Base-by-base conservation (phyloP, 2,329 filamentous ascomycete genomes). In the Xylariaceae sp. region DNA sequence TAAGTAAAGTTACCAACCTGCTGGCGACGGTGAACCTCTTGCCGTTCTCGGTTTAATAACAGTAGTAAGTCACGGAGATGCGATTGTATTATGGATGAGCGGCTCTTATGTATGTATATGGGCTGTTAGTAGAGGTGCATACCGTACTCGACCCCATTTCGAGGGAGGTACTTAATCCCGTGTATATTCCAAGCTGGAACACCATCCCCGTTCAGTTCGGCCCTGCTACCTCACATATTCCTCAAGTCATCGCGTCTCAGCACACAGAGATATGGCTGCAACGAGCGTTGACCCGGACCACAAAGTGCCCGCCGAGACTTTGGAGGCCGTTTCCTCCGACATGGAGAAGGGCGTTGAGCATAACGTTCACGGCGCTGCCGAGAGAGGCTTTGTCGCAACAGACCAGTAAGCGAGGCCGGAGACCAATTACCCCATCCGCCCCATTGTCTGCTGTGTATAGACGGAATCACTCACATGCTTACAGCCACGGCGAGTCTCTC, bases 401-500 rank as follows among this genome's bases (percentile, higher is more conserved):
- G 76, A 80, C 54, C 68, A 72, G 73, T 77, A 55, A 67, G 64
- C 30, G 29, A 50, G 12, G 3, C 13, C 30, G 2, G 6, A 18
- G 9, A 19, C 13, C 18, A 22, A n/a, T n/a, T 21, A 43, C 13
- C 13, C 32, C 13, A 34, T 10, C 32, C 32, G 32, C 26, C 26
- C 32, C 6, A 5, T 7, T 37, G 36, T 13, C 13, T 9, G 21
- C 15, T 41, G 22, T 40, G 32, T 19, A 15, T 19, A 30, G 8
- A 26, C 36, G 15, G 16, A 36, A 40, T 51, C 19, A n/a, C 10
- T 30, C 10, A 53, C 30, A 45, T 10, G 26, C 16, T 15, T 26
- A 37, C 15, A 78, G 76, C 59, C 75, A 78, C 64, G 79, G 79
- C 16, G 68, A 73, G 19, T 64, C 80, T 1, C 68, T 80, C 3